Conservation (phyloP, 768 basidiomycete species). For the Termitomyces sp. region DNA sequence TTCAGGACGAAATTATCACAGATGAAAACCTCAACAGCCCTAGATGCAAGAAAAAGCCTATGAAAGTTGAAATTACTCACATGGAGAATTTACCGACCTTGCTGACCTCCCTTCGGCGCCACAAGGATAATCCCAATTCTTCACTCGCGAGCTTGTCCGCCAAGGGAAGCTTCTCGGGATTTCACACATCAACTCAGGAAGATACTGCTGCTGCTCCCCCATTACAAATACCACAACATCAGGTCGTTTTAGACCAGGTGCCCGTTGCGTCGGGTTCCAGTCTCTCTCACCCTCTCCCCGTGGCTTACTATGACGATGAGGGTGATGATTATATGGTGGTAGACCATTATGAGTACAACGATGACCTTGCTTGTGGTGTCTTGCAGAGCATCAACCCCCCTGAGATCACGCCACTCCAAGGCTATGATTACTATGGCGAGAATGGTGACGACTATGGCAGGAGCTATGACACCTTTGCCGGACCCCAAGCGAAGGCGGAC, state of each 20-base stretch:
- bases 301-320: background rate
- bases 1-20: background rate
- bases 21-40: background rate
- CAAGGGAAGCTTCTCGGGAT: background rate
- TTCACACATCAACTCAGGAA: background rate
- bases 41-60: background rate
- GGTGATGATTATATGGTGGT: conserved; percentile 2
- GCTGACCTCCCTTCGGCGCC: background rate
- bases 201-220: background rate
- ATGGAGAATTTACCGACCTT: background rate
- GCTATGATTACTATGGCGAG: conserved; percentile 28
- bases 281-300: background rate
- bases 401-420: conserved; percentile 17
- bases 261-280: conserved; percentile 18
- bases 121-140: background rate
- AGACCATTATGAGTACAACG: conserved; percentile 11
- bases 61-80: background rate
- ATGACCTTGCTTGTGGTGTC: conserved; percentile 8
- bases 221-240: background rate
- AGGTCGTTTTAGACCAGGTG: background rate
- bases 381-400: conserved; percentile 10
- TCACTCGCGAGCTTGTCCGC: background rate
- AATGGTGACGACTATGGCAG: conserved; percentile 44
- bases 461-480: conserved; percentile 36
- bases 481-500: conserved; percentile 40